phyloP scores from a whole-genome alignment of 768 basidiomycete genomes.

The Gloeopeniophorella convolvens region DNA sequence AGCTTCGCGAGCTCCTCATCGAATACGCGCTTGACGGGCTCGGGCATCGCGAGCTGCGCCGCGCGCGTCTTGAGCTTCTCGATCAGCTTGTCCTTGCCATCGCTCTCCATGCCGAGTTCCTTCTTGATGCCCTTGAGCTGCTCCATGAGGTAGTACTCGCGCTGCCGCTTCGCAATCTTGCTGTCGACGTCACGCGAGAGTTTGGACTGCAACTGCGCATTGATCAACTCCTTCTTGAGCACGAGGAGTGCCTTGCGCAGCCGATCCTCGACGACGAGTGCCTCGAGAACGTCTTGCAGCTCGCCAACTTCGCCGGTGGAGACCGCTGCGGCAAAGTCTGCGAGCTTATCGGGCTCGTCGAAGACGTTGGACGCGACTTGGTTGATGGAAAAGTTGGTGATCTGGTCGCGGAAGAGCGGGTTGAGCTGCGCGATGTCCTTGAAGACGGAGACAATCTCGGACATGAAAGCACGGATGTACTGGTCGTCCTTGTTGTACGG shows the following conservation, averaged over 20 bases:
- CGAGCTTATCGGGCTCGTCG: slow-evolving; percentile 94
- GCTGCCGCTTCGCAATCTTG: slow-evolving; percentile 91
- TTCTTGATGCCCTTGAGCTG: slow-evolving; percentile 96
- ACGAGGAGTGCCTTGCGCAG: slow-evolving; percentile 86
- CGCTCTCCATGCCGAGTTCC: slow-evolving; percentile 91
- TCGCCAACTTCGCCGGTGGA: slow-evolving; percentile 89
- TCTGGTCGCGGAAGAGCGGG: slow-evolving; percentile 96
- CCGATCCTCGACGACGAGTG: slow-evolving; percentile 78
- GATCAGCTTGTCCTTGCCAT: slow-evolving; percentile 91
- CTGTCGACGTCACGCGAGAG: slow-evolving; percentile 88
- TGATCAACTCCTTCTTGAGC: slow-evolving; percentile 96
- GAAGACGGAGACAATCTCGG: slow-evolving; percentile 94
- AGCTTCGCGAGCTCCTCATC: slow-evolving; percentile 94
- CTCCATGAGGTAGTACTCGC: slow-evolving; percentile 96
- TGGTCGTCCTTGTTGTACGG: slow-evolving; percentile 91
- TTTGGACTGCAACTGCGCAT: slow-evolving; percentile 90
- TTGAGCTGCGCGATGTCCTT: slow-evolving; percentile 98
- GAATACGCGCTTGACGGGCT: slow-evolving; percentile 84
- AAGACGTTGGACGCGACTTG: slow-evolving; percentile 91
- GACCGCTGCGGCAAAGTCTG: slow-evolving; percentile 95
- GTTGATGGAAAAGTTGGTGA: slow-evolving; percentile 92
- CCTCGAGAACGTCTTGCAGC: slow-evolving; percentile 89
- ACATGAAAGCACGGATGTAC: slow-evolving; percentile 92
- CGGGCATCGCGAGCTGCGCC: slow-evolving; percentile 78
- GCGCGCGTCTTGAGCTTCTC: slow-evolving; percentile 90